Conservation (phyloP, 352 stramenopile genomes). For the Phytophthora pisi region DNA sequence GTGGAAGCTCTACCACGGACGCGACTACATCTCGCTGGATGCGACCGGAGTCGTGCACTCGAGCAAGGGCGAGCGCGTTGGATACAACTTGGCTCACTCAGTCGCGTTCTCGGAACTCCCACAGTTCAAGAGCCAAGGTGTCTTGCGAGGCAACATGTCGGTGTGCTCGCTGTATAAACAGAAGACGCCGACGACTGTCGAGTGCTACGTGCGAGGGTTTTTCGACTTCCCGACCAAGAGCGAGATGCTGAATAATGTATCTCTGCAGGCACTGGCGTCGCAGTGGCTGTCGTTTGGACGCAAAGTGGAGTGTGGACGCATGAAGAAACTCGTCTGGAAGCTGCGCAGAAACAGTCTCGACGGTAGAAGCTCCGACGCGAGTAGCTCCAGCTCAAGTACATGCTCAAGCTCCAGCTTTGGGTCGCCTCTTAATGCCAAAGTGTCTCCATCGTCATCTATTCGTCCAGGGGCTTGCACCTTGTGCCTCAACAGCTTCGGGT, state of each 20-base stretch:
- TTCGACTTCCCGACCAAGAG: conserved; percentile 43
- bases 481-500: conserved; percentile 31
- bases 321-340: conserved; percentile 55
- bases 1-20: conserved; percentile 45
- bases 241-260: conserved; percentile 36
- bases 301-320: conserved; percentile 34
- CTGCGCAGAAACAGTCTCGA: conserved; percentile 27
- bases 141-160: conserved; percentile 49
- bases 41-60: conserved; percentile 34
- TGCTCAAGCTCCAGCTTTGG: conserved; percentile 19
- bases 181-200: conserved; percentile 32
- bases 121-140: conserved; percentile 24
- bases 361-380: conserved; percentile 8
- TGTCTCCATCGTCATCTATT: neutral
- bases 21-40: conserved; percentile 55
- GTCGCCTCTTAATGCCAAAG: conserved; percentile 1
- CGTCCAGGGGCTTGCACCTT: conserved; percentile 13
- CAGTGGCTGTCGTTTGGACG: conserved; percentile 35
- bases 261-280: conserved; percentile 29
- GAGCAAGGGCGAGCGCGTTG: conserved; percentile 31
- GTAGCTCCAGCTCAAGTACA: conserved; percentile 8
- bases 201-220: conserved; percentile 47
- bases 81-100: conserved; percentile 53
- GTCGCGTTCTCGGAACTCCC: conserved; percentile 41
- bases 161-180: conserved; percentile 50